A percentile compares a stretch with the other conserved stretches of the same genome.
Conservation (phyloP, 148 eudicot species). For the Limonium bicolor region DNA sequence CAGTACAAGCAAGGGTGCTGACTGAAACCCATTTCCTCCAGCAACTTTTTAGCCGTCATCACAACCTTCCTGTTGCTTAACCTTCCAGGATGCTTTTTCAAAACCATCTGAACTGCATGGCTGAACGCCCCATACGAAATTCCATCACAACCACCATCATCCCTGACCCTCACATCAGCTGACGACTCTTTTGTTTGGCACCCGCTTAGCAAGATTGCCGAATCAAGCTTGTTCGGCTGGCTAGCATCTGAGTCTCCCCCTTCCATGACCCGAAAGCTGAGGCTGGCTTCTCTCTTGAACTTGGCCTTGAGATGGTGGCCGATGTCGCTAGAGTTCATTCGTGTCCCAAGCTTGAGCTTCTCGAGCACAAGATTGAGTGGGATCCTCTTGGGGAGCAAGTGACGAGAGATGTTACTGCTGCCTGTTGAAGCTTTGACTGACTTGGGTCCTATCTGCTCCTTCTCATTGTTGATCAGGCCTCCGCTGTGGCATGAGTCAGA, state of each 20-base stretch:
- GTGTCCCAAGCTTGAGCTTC: conserved; percentile 18
- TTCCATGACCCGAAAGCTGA: conserved; percentile 20
- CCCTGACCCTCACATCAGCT: conserved; percentile 33
- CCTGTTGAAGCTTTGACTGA: conserved; percentile 1
- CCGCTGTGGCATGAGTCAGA: conserved; percentile 62
- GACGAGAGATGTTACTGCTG: conserved; percentile 8
- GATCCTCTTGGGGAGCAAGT: conserved; percentile 20
- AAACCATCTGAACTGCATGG: conserved; percentile 28
- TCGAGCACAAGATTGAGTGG: conserved; percentile 18
- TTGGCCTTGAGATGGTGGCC: conserved; percentile 18
- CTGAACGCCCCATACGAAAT: conserved; percentile 52
- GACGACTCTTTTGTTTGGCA: conserved; percentile 48
- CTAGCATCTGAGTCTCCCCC: conserved; percentile 4
- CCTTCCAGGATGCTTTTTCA: conserved; percentile 20
- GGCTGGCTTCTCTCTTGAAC: conserved; percentile 39
- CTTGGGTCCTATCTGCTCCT: conserved; percentile 52
- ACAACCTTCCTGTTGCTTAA: conserved; percentile 40
- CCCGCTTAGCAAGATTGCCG: conserved; percentile 48
- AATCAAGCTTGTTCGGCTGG: conserved; percentile 16
- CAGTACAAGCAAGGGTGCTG: conserved; percentile 75
- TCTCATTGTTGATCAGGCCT: conserved; percentile 63
- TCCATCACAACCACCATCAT: conserved; percentile 9
- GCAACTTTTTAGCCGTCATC: conserved; percentile 24
- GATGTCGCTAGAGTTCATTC: conserved; percentile 14
- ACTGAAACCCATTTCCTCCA: conserved; percentile 15